phyloP scores from a whole-genome alignment of 345 rosid species.

The Aethionema arabicum region DNA sequence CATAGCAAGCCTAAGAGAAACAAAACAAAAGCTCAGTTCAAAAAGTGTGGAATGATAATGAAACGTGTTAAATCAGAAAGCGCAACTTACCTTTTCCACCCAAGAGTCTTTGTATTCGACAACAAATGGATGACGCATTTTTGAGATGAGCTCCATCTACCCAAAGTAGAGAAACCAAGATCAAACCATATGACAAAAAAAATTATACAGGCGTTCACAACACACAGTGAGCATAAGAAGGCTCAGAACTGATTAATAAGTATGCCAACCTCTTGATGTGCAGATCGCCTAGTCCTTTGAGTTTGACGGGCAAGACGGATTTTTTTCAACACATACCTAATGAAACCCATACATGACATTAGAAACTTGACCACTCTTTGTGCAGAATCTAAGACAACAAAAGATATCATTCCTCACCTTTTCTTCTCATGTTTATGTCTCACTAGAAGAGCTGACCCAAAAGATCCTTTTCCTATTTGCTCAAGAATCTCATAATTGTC shows the following conservation, averaged over 20 bases:
- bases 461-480: slow-evolving; percentile 90
- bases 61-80: not conserved
- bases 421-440: slow-evolving; percentile 83
- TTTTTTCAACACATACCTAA: slow-evolving; percentile 87
- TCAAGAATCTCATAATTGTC: slow-evolving; percentile 84
- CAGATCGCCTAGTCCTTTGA: slow-evolving; percentile 84
- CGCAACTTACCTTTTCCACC: slow-evolving; percentile 78
- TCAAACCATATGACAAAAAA: slow-evolving; percentile 2
- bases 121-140: slow-evolving; percentile 72
- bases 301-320: slow-evolving; percentile 95
- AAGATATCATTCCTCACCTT: slow-evolving; percentile 45
- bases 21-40: slow-evolving; percentile 14
- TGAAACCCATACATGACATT: not conserved
- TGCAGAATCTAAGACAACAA: not conserved
- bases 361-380: not conserved
- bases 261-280: slow-evolving; percentile 78
- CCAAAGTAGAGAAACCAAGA: slow-evolving; percentile 8
- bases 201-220: too few species aligned
- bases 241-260: not conserved
- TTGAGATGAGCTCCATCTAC: slow-evolving; percentile 93
- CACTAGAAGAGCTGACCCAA: slow-evolving; percentile 91
- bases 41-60: not conserved
- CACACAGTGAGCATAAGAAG: not conserved
- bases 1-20: slow-evolving; percentile 77
- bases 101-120: slow-evolving; percentile 94